phyloP scores from a whole-genome alignment of 164 flowering plant genomes.

The Vitis riparia region DNA sequence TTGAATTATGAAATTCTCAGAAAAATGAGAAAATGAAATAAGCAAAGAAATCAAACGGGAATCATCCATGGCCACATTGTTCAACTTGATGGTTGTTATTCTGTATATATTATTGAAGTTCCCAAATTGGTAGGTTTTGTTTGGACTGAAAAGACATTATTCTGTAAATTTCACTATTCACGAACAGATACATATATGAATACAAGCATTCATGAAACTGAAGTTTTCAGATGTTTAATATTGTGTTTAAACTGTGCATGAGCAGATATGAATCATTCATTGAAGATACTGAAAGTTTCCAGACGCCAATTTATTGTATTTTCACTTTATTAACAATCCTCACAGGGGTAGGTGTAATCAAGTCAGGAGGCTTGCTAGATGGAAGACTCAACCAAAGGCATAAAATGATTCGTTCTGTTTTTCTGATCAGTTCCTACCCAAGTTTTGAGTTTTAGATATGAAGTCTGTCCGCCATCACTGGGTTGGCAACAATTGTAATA shows the following conservation, averaged over 20 bases:
- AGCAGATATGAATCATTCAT: background rate
- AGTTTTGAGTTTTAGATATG: no score
- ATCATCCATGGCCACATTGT: background rate
- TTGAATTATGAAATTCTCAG: conserved; percentile 20
- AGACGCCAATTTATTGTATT: no score
- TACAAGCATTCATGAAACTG: background rate
- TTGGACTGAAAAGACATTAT: background rate
- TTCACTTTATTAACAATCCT: no score
- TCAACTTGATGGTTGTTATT: background rate
- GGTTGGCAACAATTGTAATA: no score
- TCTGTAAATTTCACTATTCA: background rate
- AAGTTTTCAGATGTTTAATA: background rate
- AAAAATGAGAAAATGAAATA: background rate
- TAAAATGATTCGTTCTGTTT: no score
- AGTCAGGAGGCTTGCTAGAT: no score
- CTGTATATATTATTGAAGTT: background rate
- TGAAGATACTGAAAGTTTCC: no score
- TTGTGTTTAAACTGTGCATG: background rate
- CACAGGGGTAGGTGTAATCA: no score
- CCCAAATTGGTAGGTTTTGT: no score
- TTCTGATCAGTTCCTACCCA: no score
- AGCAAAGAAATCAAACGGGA: background rate
- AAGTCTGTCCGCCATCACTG: no score
- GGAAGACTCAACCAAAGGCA: no score
- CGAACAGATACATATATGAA: background rate